Conservation (phyloP, 106 monocot genomes). For the Dendrobium chrysotoxum region DNA sequence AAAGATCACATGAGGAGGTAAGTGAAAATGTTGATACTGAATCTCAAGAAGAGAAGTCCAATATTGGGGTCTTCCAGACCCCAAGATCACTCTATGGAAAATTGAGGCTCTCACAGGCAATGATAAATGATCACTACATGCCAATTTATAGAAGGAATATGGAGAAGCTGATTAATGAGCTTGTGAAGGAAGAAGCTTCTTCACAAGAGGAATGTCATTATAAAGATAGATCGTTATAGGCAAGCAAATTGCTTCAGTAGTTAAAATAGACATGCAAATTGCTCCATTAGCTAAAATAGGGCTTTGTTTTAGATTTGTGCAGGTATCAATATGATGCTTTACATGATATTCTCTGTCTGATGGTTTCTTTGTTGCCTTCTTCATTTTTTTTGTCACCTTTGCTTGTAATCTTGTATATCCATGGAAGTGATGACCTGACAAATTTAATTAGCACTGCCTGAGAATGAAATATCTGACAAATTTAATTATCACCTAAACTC, state of each 20-base stretch:
- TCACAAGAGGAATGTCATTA: not conserved
- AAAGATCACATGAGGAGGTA: conserved; percentile 12
- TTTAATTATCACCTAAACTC: too few species aligned
- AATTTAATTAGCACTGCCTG: not conserved
- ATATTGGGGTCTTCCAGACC: conserved; percentile 67
- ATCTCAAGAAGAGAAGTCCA: conserved; percentile 7
- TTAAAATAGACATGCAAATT: not conserved
- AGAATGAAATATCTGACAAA: too few species aligned
- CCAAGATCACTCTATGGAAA: conserved; percentile 86
- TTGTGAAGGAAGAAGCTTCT: conserved; percentile 38
- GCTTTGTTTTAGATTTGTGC: not conserved
- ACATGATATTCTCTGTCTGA: not conserved
- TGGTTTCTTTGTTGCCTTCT: not conserved
- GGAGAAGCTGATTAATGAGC: conserved; percentile 50
- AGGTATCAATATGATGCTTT: not conserved
- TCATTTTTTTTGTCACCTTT: not conserved
- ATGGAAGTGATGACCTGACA: not conserved
- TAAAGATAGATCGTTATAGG: not conserved
- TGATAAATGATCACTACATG: conserved; percentile 97
- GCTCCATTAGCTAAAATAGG: not conserved
- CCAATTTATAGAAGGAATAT: conserved; percentile 87
- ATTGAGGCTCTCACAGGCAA: conserved; percentile 71
- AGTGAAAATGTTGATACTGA: conserved; percentile 1
- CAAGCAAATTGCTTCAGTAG: not conserved
- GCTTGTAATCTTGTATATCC: not conserved